Evolutionary conservation across 192 early-diverging fungal species (phyloP).

Genomic region (Linderina pennispora): DNA sequence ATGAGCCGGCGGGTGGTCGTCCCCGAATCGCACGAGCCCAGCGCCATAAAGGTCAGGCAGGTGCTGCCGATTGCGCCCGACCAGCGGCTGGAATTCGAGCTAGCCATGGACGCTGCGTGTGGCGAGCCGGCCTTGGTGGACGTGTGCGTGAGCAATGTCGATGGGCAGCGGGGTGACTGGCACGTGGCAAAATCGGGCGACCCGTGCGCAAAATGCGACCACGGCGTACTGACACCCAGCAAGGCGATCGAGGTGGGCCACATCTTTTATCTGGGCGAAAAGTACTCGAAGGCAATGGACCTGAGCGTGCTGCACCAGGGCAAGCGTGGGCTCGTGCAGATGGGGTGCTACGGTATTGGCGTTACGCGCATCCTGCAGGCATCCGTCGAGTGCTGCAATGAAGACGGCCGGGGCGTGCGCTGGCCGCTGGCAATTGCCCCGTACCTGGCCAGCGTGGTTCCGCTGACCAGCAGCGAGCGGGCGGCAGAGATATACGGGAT

Average conservation of each 20-base stretch:
- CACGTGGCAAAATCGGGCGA: constrained; percentile 27
- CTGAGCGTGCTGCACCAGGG: constrained; percentile 47
- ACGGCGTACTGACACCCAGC: constrained; percentile 11
- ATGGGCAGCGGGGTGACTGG: constrained; percentile 22
- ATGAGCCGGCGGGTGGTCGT: constrained; percentile 7
- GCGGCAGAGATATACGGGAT: constrained; percentile 6
- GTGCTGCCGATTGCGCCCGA: constrained; percentile 6
- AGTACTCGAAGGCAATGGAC: constrained; percentile 70
- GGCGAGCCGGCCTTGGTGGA: background rate
- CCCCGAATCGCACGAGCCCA: constrained; percentile 12
- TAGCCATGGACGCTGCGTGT: constrained; percentile 1
- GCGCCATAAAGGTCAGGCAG: constrained; percentile 25
- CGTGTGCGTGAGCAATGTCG: background rate
- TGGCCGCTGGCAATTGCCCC: constrained; percentile 84
- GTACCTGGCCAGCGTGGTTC: constrained; percentile 60
- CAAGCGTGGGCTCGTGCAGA: constrained; percentile 53
- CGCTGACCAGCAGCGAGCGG: constrained; percentile 25
- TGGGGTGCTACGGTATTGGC: constrained; percentile 93
- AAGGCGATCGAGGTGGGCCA: constrained; percentile 79
- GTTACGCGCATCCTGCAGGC: constrained; percentile 79
- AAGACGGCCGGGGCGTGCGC: constrained; percentile 49
- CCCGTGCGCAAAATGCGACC: constrained; percentile 12
- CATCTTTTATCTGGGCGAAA: constrained; percentile 85
- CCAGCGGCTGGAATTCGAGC: constrained; percentile 5
- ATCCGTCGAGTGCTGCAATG: constrained; percentile 63